Conservation (phyloP, 495 filamentous ascomycete genomes). For the Lasiosphaeria ovina region DNA sequence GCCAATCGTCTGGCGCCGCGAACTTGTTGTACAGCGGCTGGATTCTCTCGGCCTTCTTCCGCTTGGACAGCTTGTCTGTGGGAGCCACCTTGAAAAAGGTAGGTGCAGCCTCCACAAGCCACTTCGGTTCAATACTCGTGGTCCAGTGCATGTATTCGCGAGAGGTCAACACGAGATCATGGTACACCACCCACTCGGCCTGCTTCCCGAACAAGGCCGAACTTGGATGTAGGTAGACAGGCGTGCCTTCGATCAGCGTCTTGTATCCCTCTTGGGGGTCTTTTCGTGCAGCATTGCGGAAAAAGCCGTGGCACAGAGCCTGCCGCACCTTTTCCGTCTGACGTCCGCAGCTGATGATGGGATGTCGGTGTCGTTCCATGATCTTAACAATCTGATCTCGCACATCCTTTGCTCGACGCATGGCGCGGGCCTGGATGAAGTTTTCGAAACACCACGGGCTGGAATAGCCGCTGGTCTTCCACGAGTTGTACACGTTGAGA, state of each 20-base stretch:
- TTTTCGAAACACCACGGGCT: slow-evolving; percentile 97
- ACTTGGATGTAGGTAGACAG: slow-evolving; percentile 89
- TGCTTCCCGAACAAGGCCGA: slow-evolving; percentile 93
- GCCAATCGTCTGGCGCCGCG: slow-evolving; percentile 84
- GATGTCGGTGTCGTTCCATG: slow-evolving; percentile 83
- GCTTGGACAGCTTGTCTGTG: slow-evolving; percentile 80
- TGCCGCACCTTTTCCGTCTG: slow-evolving; percentile 87
- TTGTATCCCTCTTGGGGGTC: slow-evolving; percentile 97
- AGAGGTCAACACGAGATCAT: slow-evolving; percentile 82
- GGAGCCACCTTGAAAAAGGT: slow-evolving; percentile 98
- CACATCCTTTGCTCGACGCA: slow-evolving; percentile 88
- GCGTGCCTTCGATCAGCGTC: slow-evolving; percentile 90
- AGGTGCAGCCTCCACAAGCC: slow-evolving; percentile 85
- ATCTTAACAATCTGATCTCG: slow-evolving; percentile 88
- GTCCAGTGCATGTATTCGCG: slow-evolving; percentile 98
- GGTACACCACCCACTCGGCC: slow-evolving; percentile 92
- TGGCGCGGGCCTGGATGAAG: slow-evolving; percentile 88
- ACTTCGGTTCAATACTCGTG: slow-evolving; percentile 89
- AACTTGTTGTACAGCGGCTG: slow-evolving; percentile 93
- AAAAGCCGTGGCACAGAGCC: slow-evolving; percentile 89
- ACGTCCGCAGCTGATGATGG: slow-evolving; percentile 76
- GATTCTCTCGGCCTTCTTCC: slow-evolving; percentile 92
- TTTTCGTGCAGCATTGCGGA: slow-evolving; percentile 91
- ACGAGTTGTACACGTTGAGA: slow-evolving; percentile 93
- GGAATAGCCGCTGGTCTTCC: slow-evolving; percentile 78